These are phyloP conservation scores for Septoria petroselini DNA, from an alignment of 2,329 filamentous ascomycete species.

Conservation along the genomic window DNA sequence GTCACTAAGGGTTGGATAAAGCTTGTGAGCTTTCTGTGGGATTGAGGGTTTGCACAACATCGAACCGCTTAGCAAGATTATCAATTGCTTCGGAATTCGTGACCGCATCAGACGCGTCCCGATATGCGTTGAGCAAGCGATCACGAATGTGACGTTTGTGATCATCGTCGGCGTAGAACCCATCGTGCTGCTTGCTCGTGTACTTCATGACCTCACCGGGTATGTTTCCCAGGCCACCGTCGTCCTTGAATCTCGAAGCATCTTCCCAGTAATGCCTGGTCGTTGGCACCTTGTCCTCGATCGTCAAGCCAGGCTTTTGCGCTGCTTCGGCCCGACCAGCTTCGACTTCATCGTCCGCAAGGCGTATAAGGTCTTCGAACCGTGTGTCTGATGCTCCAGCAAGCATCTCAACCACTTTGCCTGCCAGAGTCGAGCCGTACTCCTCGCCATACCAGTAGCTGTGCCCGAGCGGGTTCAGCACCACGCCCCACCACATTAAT, in stretches of 20 bases:
- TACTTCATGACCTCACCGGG: slow-evolving; percentile 16
- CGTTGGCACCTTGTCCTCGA: background rate
- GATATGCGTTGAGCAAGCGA: background rate
- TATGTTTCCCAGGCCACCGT: slow-evolving; percentile 7
- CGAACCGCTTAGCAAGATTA: slow-evolving; percentile 1
- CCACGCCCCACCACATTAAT: slow-evolving; percentile 20
- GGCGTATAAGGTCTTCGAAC: slow-evolving; percentile 1
- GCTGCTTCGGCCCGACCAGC: background rate
- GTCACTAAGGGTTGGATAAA: slow-evolving; percentile 24
- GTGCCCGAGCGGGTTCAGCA: slow-evolving; percentile 14
- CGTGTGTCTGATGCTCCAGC: background rate
- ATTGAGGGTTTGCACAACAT: slow-evolving; percentile 18
- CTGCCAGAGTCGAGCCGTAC: slow-evolving; percentile 12
- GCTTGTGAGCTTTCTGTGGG: slow-evolving; percentile 27
- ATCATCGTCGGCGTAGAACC: slow-evolving; percentile 3
- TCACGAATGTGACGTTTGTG: slow-evolving; percentile 9
- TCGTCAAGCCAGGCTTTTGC: slow-evolving; percentile 1
- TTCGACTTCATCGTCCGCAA: slow-evolving; percentile 6
- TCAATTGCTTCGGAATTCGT: background rate
- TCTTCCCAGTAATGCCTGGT: slow-evolving; percentile 8
- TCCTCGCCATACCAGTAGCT: slow-evolving; percentile 20
- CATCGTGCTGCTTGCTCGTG: slow-evolving; percentile 9
- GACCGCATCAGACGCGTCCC: background rate
- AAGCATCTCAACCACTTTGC: slow-evolving; percentile 9
- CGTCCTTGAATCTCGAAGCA: background rate